These are phyloP conservation scores for Metarhizium anisopliae DNA, from an alignment of 2,329 filamentous ascomycete species.

Conservation along the genomic window DNA sequence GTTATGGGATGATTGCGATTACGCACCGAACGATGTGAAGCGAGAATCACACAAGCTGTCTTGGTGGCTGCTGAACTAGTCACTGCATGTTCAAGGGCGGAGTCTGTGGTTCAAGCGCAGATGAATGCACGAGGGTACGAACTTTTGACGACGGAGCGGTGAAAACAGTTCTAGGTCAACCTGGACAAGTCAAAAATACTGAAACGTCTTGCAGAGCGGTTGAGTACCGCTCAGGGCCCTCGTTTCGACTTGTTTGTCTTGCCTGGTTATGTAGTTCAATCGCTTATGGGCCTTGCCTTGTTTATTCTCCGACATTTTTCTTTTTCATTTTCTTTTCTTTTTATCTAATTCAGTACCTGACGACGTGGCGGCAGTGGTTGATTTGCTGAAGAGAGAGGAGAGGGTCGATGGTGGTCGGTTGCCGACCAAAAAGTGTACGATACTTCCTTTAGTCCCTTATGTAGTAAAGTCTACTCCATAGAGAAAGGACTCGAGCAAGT, in stretches of 20 bases:
- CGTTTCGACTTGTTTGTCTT: neutral
- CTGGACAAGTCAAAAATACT: neutral
- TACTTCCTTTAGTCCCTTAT: neutral
- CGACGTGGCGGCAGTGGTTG: neutral
- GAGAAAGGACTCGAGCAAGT: neutral
- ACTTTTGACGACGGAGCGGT: slow-evolving; percentile 8
- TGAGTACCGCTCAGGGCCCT: no score
- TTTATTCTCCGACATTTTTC: slow-evolving; percentile 5
- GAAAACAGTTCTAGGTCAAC: slow-evolving; percentile 6
- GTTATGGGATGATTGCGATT: neutral
- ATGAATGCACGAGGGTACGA: slow-evolving; percentile 11
- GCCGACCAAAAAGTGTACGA: slow-evolving; percentile 2
- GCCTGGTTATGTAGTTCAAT: neutral
- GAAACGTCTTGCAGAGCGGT: neutral
- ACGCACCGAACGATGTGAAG: neutral
- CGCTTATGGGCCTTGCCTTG: neutral
- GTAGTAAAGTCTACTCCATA: slow-evolving; percentile 3
- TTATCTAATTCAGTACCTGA: neutral
- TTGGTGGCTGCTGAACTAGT: neutral
- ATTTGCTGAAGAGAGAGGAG: neutral
- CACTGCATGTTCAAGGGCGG: neutral
- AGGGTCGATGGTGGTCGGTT: neutral
- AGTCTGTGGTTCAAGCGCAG: slow-evolving; percentile 2
- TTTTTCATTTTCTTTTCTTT: neutral
- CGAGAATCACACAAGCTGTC: neutral